Evolutionary conservation across 83 land plant genomes (phyloP).

Genomic region (Picea abies): DNA sequence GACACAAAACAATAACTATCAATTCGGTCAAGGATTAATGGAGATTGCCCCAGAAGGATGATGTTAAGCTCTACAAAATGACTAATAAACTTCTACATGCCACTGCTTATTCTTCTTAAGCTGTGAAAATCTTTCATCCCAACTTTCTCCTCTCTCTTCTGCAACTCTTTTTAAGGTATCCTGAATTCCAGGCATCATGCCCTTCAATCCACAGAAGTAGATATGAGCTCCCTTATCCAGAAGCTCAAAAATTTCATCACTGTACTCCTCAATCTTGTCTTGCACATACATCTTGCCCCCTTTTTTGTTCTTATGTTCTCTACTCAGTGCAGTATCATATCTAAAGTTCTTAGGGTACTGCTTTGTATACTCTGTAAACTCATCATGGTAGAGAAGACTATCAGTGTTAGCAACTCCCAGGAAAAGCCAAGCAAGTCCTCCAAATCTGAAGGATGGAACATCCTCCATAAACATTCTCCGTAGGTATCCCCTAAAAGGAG

Average conservation of each 20-base stretch:
- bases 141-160: conserved; percentile 82
- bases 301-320: conserved; percentile 85
- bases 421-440: conserved; percentile 97
- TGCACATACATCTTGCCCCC: conserved; percentile 99
- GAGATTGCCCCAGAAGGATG: no score
- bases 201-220: conserved; percentile 97
- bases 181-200: conserved; percentile 99
- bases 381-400: no score
- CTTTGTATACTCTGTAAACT: conserved; percentile 58
- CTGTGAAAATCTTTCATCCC: conserved; percentile 86
- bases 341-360: conserved; percentile 90
- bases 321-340: conserved; percentile 90
- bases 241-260: conserved; percentile 88
- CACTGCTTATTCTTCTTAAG: no score
- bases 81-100: no score
- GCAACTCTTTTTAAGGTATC: conserved; percentile 95
- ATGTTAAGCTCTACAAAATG: no score
- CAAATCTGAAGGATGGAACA: conserved; percentile 70
- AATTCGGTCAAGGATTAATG: no score
- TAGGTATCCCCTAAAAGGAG: conserved; percentile 92
- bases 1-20: no score
- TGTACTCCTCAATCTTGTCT: conserved; percentile 98
- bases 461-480: conserved; percentile 98
- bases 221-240: conserved; percentile 95
- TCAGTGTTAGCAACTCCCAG: conserved; percentile 97